phyloP scores from a whole-genome alignment of 1,284 basidiomycete species.

The Schizopora paradoxa region DNA sequence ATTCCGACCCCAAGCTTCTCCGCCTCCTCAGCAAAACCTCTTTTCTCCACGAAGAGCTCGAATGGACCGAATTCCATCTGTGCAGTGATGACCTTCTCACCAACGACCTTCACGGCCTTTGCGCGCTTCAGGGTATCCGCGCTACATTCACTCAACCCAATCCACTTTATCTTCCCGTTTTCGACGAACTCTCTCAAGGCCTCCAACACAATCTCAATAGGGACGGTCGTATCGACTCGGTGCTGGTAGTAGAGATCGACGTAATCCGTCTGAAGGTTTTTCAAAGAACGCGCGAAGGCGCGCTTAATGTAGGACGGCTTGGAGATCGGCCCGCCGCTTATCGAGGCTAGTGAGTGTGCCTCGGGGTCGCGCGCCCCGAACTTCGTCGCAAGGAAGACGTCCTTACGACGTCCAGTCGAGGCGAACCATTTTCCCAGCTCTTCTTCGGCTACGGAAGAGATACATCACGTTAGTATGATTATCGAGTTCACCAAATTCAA shows the following conservation, averaged over 20 bases:
- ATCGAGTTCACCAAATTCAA: no score
- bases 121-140: conserved; percentile 35
- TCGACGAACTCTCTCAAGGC: conserved; percentile 27
- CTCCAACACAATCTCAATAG: conserved; percentile 29
- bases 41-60: conserved; percentile 20
- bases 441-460: neutral
- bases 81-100: conserved; percentile 4
- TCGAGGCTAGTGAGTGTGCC: neutral
- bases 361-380: neutral
- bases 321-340: conserved; percentile 17
- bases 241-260: conserved; percentile 29
- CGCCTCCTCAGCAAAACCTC: conserved; percentile 25
- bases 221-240: conserved; percentile 24
- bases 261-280: conserved; percentile 20
- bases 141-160: conserved; percentile 32
- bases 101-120: conserved; percentile 15
- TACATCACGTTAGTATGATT: no score
- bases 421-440: neutral
- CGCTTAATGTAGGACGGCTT: conserved; percentile 20
- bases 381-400: neutral
- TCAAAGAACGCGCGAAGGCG: conserved; percentile 20
- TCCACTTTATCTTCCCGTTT: conserved; percentile 29
- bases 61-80: neutral
- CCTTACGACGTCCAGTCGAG: neutral
- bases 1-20: conserved; percentile 33